phyloP scores from a whole-genome alignment of 2,329 filamentous ascomycete species.

The Fusarium udum region DNA sequence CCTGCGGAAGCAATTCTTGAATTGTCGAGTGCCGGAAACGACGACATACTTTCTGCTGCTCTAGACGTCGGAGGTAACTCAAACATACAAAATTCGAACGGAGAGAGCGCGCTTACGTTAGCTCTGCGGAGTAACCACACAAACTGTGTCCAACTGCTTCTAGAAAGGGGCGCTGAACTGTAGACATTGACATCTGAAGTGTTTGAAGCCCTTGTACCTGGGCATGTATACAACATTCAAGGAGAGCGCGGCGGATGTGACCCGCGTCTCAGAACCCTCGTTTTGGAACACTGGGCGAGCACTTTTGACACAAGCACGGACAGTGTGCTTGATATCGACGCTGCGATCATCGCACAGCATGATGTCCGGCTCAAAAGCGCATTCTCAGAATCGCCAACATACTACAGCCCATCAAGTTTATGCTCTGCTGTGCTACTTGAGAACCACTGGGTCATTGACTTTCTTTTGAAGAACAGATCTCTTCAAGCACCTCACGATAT shows the following conservation, averaged over 20 bases:
- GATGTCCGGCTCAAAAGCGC: accelerated
- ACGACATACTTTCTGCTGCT: background rate
- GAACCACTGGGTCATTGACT: background rate
- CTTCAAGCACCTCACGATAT: accelerated
- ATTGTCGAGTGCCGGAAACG: accelerated
- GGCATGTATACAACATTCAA: background rate
- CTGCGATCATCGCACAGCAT: background rate
- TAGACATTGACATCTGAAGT: accelerated
- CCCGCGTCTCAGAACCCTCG: accelerated
- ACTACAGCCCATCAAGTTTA: background rate
- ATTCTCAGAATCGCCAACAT: background rate
- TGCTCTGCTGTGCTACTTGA: background rate
- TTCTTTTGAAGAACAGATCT: accelerated
- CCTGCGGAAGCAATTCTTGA: accelerated
- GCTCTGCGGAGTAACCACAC: accelerated
- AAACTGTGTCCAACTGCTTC: accelerated
- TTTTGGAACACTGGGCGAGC: accelerated
- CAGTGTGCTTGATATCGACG: accelerated
- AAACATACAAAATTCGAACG: accelerated
- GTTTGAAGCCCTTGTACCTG: accelerated
- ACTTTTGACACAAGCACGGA: accelerated
- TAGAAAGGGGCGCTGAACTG: background rate
- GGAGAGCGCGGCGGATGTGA: accelerated
- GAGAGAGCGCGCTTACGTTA: accelerated
- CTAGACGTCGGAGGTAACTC: accelerated